Conservation (phyloP, 139 green algal genomes). For the Bryopsis sp. region DNA sequence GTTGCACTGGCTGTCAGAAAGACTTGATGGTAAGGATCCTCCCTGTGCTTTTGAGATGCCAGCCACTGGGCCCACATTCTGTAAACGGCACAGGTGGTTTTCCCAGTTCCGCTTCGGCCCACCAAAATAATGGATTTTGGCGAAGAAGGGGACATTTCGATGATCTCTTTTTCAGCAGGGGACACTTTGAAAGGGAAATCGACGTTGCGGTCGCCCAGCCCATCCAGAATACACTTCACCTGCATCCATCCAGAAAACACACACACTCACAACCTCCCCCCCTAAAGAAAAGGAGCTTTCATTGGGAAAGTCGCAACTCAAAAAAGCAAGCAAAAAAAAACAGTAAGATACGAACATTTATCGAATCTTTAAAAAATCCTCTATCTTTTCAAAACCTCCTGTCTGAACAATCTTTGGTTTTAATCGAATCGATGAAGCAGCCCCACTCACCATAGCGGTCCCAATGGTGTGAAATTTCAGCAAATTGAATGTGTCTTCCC, state of each 20-base stretch:
- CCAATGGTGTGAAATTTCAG: constrained; percentile 49
- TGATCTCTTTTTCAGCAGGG: constrained; percentile 47
- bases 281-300: background rate
- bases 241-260: constrained; percentile 14
- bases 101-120: constrained; percentile 61
- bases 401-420: background rate
- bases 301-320: background rate
- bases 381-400: constrained; percentile 8
- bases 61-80: constrained; percentile 53
- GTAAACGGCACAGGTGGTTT: constrained; percentile 63
- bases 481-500: constrained; percentile 41
- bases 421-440: background rate
- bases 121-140: constrained; percentile 56
- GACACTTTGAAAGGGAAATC: constrained; percentile 54
- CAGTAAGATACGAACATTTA: background rate
- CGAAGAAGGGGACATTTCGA: constrained; percentile 32
- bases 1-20: constrained; percentile 67
- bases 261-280: background rate
- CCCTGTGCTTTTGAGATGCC: constrained; percentile 1
- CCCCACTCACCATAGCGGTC: constrained; percentile 24
- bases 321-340: constrained; percentile 7
- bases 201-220: constrained; percentile 28
- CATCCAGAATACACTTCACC: constrained; percentile 10
- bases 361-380: background rate
- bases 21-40: constrained; percentile 28